Evolutionary conservation across 345 rosid species (phyloP).

Genomic region (Aquilaria sinensis): DNA sequence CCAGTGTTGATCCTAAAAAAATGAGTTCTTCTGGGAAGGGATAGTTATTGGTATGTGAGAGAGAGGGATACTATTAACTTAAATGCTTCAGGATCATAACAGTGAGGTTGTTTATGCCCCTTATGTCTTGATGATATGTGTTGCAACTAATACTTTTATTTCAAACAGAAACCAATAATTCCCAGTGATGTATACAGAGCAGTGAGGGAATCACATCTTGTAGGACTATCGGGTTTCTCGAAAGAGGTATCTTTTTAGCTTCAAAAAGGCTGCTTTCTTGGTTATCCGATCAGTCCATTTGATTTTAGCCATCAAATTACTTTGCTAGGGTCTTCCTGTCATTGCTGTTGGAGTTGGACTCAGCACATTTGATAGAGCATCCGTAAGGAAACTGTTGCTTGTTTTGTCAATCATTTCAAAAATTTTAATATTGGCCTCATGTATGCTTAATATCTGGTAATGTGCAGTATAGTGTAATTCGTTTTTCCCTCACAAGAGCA

Average conservation of each 20-base stretch:
- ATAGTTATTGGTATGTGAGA: slow-evolving; percentile 5
- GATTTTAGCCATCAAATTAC: slow-evolving; percentile 4
- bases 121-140: no score
- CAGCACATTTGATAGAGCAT: slow-evolving; percentile 93
- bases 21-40: not conserved
- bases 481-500: no score
- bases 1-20: slow-evolving; percentile 11
- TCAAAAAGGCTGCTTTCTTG: slow-evolving; percentile 11
- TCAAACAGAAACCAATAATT: slow-evolving; percentile 70
- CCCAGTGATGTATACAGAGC: slow-evolving; percentile 77
- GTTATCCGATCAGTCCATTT: not conserved
- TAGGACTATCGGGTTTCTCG: slow-evolving; percentile 89
- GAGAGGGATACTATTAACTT: no score
- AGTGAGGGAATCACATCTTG: slow-evolving; percentile 85
- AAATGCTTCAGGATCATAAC: no score
- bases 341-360: slow-evolving; percentile 84
- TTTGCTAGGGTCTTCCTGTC: slow-evolving; percentile 82
- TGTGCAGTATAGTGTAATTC: no score
- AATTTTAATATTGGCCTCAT: slow-evolving; percentile 4
- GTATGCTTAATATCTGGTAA: no score
- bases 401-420: not conserved
- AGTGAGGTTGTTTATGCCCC: not conserved
- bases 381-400: slow-evolving; percentile 42
- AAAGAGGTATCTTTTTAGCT: slow-evolving; percentile 56
- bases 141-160: no score